phyloP scores from a whole-genome alignment of 352 stramenopile species.

The Phytophthora foliorum region DNA sequence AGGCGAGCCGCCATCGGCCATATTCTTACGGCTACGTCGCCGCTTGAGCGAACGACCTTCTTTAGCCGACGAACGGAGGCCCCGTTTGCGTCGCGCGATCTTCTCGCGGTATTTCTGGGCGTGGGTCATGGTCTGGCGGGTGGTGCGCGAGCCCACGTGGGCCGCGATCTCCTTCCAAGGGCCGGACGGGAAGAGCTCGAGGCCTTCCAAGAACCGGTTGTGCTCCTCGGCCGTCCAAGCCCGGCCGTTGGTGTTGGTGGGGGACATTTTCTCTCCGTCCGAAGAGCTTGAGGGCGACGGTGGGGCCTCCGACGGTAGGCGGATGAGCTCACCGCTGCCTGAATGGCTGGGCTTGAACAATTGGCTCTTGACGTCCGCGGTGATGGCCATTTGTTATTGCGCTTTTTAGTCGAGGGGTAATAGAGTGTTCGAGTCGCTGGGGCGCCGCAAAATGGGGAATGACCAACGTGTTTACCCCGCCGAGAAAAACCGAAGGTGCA shows the following conservation, averaged over 20 bases:
- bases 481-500: constrained; percentile 5
- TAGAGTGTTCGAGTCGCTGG: too few species aligned
- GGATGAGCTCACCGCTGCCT: constrained; percentile 43
- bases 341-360: constrained; percentile 40
- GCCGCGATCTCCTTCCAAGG: constrained; percentile 75
- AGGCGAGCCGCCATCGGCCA: constrained; percentile 22
- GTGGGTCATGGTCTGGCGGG: constrained; percentile 68
- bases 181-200: constrained; percentile 69
- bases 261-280: constrained; percentile 29
- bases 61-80: constrained; percentile 46
- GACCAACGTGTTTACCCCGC: constrained; percentile 27
- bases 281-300: constrained; percentile 14
- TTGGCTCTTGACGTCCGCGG: constrained; percentile 58
- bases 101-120: constrained; percentile 71
- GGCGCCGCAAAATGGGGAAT: constrained; percentile 41
- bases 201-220: constrained; percentile 65
- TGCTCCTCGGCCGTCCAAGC: constrained; percentile 62
- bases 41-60: constrained; percentile 37
- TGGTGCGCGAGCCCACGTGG: constrained; percentile 62
- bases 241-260: constrained; percentile 39
- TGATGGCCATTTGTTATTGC: constrained; percentile 47
- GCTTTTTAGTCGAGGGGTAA: neutral
- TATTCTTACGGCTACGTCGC: constrained; percentile 15
- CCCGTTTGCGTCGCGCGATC: constrained; percentile 60
- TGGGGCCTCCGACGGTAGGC: constrained; percentile 34